Evolutionary conservation across 495 filamentous ascomycete species (phyloP), one percentile per base, ranked within the genome.

Genomic region (Aspergillus affinis): DNA sequence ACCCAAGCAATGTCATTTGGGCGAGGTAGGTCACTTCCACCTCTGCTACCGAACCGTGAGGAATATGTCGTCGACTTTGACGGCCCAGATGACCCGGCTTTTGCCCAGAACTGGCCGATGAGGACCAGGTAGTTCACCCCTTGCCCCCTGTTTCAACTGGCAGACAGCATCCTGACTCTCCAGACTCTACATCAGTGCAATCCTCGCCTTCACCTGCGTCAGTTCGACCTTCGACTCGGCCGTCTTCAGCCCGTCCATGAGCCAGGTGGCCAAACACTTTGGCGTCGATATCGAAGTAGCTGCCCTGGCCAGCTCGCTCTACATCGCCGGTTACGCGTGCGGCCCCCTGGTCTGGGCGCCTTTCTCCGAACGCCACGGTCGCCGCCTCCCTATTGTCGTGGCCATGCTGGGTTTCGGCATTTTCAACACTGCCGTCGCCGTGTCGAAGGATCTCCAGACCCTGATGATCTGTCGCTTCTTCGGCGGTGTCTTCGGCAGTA

Each of bases 291-390:
- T 52, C 3, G 82, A 86, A 69, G 78, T 83, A 0, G 75, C 83
- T 0, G 66, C 75, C 0, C 73, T 88, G 1, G 84, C 84, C 13
- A 81, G 84, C 17, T 77, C 81, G 2, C 71, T 88, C 5, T 83
- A 85, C 55, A 74, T 85, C 7, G 54, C 78, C 26, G 54, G 54
- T 8, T 56, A 47, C 27, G 54, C 54, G 4, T 56, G 41, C 21
- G 54, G 54, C 3, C 54, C 54, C 2, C 2, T 56, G 17, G 23
- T 56, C 19, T 56, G 54, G 44, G 54, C 54, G 7, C 54, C 54
- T 12, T 19, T 44, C 1, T 56, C 54, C 5, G 54, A 56, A 15
- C 54, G 46, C 23, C 18, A 47, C 41, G 54, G 54, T n/a, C 6
- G 54, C 46, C 19, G 44, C 15, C 54, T 58, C 50, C 82, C 82